Percentiles rank a stretch among this genome's conserved stretches.
These are phyloP conservation scores for Populus hybrid DNA, from an alignment of 441 rosid species.

Conservation along the genomic window DNA sequence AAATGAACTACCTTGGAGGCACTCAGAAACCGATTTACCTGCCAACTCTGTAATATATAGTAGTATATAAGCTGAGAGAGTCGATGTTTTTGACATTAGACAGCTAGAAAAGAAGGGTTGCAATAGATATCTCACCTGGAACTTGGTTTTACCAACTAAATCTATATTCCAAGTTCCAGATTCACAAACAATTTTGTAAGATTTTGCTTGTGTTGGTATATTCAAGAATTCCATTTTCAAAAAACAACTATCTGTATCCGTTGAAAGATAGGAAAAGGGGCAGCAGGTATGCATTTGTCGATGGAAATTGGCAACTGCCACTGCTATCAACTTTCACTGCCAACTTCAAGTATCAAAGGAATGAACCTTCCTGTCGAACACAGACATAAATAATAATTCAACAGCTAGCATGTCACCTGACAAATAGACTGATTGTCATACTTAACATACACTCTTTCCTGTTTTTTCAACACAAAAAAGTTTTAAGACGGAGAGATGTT, in stretches of 20 bases:
- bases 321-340: not conserved
- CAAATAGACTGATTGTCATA: no score
- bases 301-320: not conserved
- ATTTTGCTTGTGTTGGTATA: no score
- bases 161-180: no score
- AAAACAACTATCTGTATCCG: no score
- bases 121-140: not conserved
- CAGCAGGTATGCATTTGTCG: not conserved
- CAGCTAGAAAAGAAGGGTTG: no score
- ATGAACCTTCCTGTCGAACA: not conserved
- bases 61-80: not conserved
- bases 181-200: no score
- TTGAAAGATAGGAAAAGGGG: no score
- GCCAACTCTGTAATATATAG: not conserved
- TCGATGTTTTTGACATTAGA: not conserved
- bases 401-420: no score
- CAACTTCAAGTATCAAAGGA: not conserved
- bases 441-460: no score
- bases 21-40: not conserved
- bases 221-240: not conserved
- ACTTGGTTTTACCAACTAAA: not conserved
- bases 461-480: no score
- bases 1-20: not conserved
- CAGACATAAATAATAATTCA: no score
- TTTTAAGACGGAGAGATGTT: no score